Percentiles rank a stretch among this genome's conserved stretches.
phyloP scores from a whole-genome alignment of 2,329 filamentous ascomycete species.

The Knoxdaviesia capensis region DNA sequence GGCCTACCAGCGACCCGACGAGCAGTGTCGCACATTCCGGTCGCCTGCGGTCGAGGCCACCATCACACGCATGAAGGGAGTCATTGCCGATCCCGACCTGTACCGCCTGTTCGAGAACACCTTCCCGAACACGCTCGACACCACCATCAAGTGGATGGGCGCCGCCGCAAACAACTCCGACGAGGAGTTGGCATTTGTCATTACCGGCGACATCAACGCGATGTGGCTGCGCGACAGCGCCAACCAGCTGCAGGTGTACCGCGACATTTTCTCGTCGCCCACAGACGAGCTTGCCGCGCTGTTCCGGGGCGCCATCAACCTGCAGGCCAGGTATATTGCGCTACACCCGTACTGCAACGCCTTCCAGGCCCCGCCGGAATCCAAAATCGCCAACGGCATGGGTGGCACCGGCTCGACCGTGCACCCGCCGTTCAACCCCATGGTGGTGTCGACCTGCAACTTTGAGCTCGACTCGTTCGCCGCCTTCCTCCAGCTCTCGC shows the following conservation, averaged over 20 bases:
- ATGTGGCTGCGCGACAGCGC: conserved; percentile 79
- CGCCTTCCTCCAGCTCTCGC: conserved; percentile 62
- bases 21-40: conserved; percentile 51
- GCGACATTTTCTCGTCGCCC: conserved; percentile 33
- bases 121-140: conserved; percentile 67
- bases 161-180: conserved; percentile 29
- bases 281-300: conserved; percentile 39
- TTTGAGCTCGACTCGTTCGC: conserved; percentile 82
- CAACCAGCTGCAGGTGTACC: conserved; percentile 51
- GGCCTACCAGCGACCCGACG: conserved; percentile 59
- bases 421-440: conserved; percentile 7
- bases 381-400: conserved; percentile 31
- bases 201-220: conserved; percentile 69
- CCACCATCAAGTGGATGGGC: conserved; percentile 60
- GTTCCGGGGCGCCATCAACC: conserved; percentile 51
- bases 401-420: conserved; percentile 5
- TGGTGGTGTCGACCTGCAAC: conserved; percentile 62
- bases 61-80: conserved; percentile 14
- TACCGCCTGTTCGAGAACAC: conserved; percentile 68
- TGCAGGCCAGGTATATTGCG: conserved; percentile 48
- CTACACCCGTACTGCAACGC: conserved; percentile 70
- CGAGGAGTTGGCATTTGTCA: conserved; percentile 54
- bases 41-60: conserved; percentile 4
- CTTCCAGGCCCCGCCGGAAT: conserved; percentile 69
- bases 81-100: conserved; percentile 37